A percentile compares a stretch with the other conserved stretches of the same genome.
Evolutionary conservation across 176 grass and related monocot species (phyloP).

Genomic region (Eremochloa ophiuroides): DNA sequence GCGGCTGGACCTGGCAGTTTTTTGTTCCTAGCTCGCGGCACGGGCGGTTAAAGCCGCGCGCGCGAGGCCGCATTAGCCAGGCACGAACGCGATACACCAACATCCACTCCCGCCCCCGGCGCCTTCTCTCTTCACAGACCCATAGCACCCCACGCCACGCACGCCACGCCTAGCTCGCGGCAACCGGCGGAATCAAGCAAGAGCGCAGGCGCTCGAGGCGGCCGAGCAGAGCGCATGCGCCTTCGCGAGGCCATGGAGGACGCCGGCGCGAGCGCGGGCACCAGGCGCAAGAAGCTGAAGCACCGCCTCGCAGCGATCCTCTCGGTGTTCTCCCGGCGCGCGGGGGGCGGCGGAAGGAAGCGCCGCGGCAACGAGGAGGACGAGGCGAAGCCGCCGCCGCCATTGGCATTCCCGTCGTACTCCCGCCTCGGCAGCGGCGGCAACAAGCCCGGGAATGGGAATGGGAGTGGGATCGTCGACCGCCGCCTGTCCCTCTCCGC

Average conservation of each 20-base stretch:
- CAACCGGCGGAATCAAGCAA: neutral
- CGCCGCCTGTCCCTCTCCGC: constrained; percentile 44
- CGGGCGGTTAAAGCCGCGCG: constrained; percentile 31
- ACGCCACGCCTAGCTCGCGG: too few relatives aligned
- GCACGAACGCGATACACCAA: constrained; percentile 48
- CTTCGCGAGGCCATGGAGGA: constrained; percentile 29
- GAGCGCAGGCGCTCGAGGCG: neutral
- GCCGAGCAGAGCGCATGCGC: constrained; percentile 14
- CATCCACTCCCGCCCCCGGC: neutral
- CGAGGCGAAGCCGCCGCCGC: neutral
- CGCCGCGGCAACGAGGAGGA: constrained; percentile 7
- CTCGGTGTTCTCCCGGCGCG: constrained; percentile 50
- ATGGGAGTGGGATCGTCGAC: constrained; percentile 2
- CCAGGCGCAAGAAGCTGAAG: constrained; percentile 57
- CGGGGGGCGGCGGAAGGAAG: constrained; percentile 27
- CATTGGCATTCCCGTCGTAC: constrained; percentile 34
- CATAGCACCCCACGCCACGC: neutral
- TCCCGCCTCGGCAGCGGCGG: neutral
- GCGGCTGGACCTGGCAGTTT: constrained; percentile 1
- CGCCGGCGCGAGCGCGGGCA: neutral
- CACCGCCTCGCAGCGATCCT: constrained; percentile 64
- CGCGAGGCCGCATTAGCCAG: constrained; percentile 19
- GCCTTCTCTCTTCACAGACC: neutral
- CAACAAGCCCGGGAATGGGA: neutral
- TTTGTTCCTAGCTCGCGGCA: constrained; percentile 11